A percentile compares a stretch with the other conserved stretches of the same genome.
phyloP scores from a whole-genome alignment of 2,329 filamentous ascomycete genomes.

The Orbilia javanica region DNA sequence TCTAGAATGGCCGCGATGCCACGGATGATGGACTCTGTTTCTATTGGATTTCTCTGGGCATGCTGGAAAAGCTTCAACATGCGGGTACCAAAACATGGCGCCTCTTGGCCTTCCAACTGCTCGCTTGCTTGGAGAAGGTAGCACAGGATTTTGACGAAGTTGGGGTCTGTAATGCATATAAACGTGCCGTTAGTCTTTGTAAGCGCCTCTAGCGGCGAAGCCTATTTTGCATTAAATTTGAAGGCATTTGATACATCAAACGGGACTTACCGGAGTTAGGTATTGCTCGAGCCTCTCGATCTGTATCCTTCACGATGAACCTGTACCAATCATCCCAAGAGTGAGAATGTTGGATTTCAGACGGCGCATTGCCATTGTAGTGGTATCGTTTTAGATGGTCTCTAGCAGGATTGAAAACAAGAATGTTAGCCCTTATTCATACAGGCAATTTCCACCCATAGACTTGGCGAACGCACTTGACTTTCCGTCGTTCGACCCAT shows the following conservation, averaged over 20 bases:
- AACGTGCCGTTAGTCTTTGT: slow-evolving; percentile 18
- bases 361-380: slow-evolving; percentile 40
- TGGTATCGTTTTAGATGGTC: slow-evolving; percentile 53
- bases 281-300: slow-evolving; percentile 33
- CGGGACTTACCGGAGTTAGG: slow-evolving; percentile 52
- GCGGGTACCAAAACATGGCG: slow-evolving; percentile 54
- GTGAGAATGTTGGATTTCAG: slow-evolving; percentile 52
- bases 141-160: slow-evolving; percentile 43
- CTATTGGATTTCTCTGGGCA: slow-evolving; percentile 53
- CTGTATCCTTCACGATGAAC: slow-evolving; percentile 52
- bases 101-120: slow-evolving; percentile 54
- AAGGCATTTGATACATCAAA: background rate
- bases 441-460: background rate
- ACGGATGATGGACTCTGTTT: slow-evolving; percentile 41
- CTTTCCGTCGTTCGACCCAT: slow-evolving; percentile 50
- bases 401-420: slow-evolving; percentile 15
- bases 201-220: slow-evolving; percentile 24
- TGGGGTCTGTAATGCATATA: slow-evolving; percentile 36
- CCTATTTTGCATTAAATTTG: slow-evolving; percentile 3
- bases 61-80: slow-evolving; percentile 55
- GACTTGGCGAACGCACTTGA: slow-evolving; percentile 47
- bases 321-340: slow-evolving; percentile 54
- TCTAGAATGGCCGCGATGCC: slow-evolving; percentile 50
- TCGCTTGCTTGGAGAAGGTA: slow-evolving; percentile 47
- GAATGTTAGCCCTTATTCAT: slow-evolving; percentile 12